Base-by-base conservation (phyloP, 805 yeast genomes). In the Pichia paraexigua region DNA sequence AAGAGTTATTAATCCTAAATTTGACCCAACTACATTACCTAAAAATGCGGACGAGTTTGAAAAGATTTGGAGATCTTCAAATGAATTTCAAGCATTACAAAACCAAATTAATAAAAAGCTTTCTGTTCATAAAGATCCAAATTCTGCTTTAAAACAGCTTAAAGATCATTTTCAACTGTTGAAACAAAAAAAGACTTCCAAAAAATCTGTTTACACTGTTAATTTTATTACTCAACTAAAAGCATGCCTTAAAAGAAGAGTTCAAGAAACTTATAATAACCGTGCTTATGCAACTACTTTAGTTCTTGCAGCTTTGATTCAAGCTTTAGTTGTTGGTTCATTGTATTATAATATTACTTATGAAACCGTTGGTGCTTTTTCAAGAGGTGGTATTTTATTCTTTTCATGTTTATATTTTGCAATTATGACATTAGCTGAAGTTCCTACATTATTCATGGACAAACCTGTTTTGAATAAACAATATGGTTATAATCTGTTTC, bases 401-500 rank as follows among this genome's bases (percentile, higher is more conserved):
- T 80, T 79, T 61, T 76, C 82, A 40, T 72, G 80, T 46, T 69
- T 83, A 50, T 82, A 76, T 58, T 81, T 78, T 64, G 80, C 83
- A 45, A 73, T 82, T 58, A 75, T 83, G 49, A 75, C 83, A 12
- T 66, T 82, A 53, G 81, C 85, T 59, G 87, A 81, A 67, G 78
- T 82, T 53, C 73, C 82, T 60, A 64, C 76, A 10, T 68, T 82
- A 50, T 83, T 79, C 58, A 78, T 78, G 53, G 77, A 77, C 51
- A 78, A 85, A 68, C 80, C 84, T 27, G 79, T 82, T 58, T 72
- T 81, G 51, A 80, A 78, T 58, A 83, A 82, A 62, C 89, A 83
- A 60, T 77, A 77, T 60, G 74, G 82, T 28, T 82, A 79, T 58
- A 78, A 83, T 17, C 69, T 83, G 68, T 81, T 78, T 63, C 77